Evolutionary conservation across 2,329 filamentous ascomycete genomes (phyloP).

Genomic region (Beauveria caledonica): DNA sequence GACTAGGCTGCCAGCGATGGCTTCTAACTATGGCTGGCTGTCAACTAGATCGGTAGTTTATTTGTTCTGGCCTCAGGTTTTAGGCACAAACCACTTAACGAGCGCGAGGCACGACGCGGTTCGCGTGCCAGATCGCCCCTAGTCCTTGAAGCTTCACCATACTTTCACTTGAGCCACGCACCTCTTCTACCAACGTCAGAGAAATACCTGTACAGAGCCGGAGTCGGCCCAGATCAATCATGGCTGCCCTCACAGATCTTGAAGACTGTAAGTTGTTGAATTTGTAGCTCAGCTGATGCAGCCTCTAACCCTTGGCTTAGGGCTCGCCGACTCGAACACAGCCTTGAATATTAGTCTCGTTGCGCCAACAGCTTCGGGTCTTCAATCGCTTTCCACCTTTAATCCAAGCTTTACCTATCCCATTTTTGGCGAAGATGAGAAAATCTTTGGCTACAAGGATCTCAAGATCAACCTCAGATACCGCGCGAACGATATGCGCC

Average conservation of each 20-base stretch:
- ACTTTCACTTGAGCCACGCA: background rate
- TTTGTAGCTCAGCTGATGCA: background rate
- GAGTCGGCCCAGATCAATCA: constrained; percentile 10
- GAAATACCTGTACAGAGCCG: background rate
- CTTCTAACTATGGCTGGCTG: too few relatives aligned
- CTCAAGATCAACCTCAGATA: constrained; percentile 67
- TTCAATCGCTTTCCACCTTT: constrained; percentile 60
- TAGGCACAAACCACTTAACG: constrained; percentile 5
- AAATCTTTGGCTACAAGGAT: constrained; percentile 81
- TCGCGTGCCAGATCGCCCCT: background rate
- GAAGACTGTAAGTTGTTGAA: constrained; percentile 25
- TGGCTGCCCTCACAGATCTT: constrained; percentile 23
- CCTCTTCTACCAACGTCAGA: background rate
- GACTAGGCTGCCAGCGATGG: too few relatives aligned
- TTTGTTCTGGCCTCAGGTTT: background rate
- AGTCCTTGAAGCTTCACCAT: background rate
- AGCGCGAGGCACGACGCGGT: background rate
- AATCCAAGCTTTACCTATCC: constrained; percentile 82
- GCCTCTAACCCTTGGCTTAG: constrained; percentile 26
- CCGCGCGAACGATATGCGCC: constrained; percentile 64
- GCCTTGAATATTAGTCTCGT: constrained; percentile 55
- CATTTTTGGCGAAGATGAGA: constrained; percentile 88
- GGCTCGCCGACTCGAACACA: constrained; percentile 54
- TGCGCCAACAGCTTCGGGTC: constrained; percentile 37
- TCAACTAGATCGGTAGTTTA: background rate